These are phyloP conservation scores for Phytophthora aleatoria DNA, from an alignment of 352 stramenopile genomes.

Conservation along the genomic window DNA sequence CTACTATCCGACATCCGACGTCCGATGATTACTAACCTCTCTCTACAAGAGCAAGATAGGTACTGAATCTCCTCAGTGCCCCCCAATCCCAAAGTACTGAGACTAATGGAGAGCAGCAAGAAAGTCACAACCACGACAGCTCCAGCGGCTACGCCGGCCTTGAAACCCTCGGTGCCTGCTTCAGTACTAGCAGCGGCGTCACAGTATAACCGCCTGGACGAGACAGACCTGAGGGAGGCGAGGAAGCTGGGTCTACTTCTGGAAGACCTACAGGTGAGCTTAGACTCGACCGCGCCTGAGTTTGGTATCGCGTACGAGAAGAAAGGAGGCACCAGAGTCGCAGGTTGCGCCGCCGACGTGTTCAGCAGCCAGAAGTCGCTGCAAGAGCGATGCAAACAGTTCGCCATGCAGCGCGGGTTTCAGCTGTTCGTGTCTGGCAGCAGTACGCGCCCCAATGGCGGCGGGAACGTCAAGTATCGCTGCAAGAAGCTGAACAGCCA, in stretches of 20 bases:
- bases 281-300: slow-evolving; percentile 49
- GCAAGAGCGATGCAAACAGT: slow-evolving; percentile 81
- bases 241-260: slow-evolving; percentile 55
- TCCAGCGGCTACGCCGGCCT: neutral
- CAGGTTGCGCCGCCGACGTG: slow-evolving; percentile 60
- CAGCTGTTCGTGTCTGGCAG: slow-evolving; percentile 72
- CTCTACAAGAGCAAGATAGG: slow-evolving; percentile 1
- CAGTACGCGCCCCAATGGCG: slow-evolving; percentile 67
- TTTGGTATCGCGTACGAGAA: slow-evolving; percentile 83
- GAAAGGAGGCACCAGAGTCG: slow-evolving; percentile 56
- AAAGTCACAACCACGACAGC: neutral
- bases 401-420: slow-evolving; percentile 76
- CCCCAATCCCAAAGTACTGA: slow-evolving; percentile 10
- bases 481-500: slow-evolving; percentile 85
- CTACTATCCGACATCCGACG: neutral
- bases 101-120: neutral
- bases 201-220: slow-evolving; percentile 69
- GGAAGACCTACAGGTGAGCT: slow-evolving; percentile 44
- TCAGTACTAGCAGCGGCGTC: slow-evolving; percentile 20
- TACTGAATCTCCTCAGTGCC: slow-evolving; percentile 13
- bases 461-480: slow-evolving; percentile 83
- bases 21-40: neutral
- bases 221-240: slow-evolving; percentile 57
- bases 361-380: slow-evolving; percentile 66
- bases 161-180: slow-evolving; percentile 11